These are phyloP conservation scores for Ascobolus immersus DNA, from an alignment of 495 filamentous ascomycete genomes.

Conservation along the genomic window DNA sequence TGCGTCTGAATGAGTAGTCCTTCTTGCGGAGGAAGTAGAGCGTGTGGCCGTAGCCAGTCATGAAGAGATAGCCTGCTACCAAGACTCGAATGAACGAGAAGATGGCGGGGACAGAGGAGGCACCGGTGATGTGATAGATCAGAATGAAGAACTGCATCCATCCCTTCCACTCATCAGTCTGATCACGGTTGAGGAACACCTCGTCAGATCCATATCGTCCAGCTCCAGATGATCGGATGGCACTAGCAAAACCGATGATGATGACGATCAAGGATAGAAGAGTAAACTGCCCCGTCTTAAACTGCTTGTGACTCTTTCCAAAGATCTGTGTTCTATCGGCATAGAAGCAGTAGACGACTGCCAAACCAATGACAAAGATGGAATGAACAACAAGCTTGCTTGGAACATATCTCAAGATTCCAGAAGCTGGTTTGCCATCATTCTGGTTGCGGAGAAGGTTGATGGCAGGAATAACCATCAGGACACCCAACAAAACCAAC, in stretches of 20 bases:
- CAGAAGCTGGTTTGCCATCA: no score
- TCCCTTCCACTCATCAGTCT: constrained; percentile 40
- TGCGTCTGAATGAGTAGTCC: constrained; percentile 29
- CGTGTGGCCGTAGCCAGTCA: constrained; percentile 35
- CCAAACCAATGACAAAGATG: constrained; percentile 17
- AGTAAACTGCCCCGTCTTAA: constrained; percentile 19
- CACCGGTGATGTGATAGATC: constrained; percentile 31
- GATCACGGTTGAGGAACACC: constrained; percentile 25
- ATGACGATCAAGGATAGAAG: constrained; percentile 15
- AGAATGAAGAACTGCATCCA: constrained; percentile 35
- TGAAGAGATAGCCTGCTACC: constrained; percentile 34
- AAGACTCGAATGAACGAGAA: constrained; percentile 30
- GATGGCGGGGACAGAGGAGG: constrained; percentile 24
- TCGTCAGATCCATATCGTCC: constrained; percentile 4
- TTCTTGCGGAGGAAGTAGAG: constrained; percentile 26
- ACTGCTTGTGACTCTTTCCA: constrained; percentile 31
- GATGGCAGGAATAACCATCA: constrained; percentile 16
- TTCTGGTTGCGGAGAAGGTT: constrained; percentile 9
- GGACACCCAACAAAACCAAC: constrained; percentile 13
- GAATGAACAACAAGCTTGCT: no score
- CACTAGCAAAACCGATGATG: constrained; percentile 16
- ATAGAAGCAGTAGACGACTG: constrained; percentile 26
- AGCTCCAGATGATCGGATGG: constrained; percentile 12
- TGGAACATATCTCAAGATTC: no score
- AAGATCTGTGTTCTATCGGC: constrained; percentile 31